Evolutionary conservation across 2,329 filamentous ascomycete genomes (phyloP), one percentile per base, ranked within the genome.

Genomic region (Botrytis porri): DNA sequence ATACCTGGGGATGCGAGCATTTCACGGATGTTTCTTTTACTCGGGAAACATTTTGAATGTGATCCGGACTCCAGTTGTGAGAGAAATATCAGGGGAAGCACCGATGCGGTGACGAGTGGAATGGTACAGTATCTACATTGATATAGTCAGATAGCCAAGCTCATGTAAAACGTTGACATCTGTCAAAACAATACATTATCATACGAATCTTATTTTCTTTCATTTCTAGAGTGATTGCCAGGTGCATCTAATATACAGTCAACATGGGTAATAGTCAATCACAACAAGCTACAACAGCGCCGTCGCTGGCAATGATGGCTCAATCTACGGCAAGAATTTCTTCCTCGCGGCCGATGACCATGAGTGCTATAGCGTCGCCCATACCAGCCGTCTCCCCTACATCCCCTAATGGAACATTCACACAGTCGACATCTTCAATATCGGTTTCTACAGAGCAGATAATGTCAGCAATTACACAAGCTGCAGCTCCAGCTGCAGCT

Each of bases 341-440:
- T 57, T 29, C 51, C n/a, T 57, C n/a, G 51, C n/a, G 51, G n/a
- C 51, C 3, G 8, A 32, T 57, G 5, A 29, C 25, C n/a, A 57
- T 57, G 51, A 29, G 51, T 29, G 1, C 16, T 3, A 57, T 57
- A 3, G n/a, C 51, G n/a, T 29, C n/a, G 14, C n/a, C n/a, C 6
- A 87, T 93, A 77, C 85, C 90, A n/a, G 82, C 90, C 57, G 82
- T 92, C 63, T 82, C 93, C 12, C 90, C 92, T 0, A 82, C 93
- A 14, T 57, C 14, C 2, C 51, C n/a, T 18, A 57, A 57, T 57
- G 51, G 51, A 32, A 8, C 51, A 57, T 57, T 57, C n/a, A 57
- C 51, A 57, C 51, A 57, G 51, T 57, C 51, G 14, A 57, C 51
- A 32, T 16, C 51, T 29, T 57, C 2, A 18, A 57, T 8, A 29